A percentile compares a stretch with the other conserved stretches of the same genome.
Conservation (phyloP, 225 moss, liverwort and hornwort genomes). For the Sphagnum tenellum region DNA sequence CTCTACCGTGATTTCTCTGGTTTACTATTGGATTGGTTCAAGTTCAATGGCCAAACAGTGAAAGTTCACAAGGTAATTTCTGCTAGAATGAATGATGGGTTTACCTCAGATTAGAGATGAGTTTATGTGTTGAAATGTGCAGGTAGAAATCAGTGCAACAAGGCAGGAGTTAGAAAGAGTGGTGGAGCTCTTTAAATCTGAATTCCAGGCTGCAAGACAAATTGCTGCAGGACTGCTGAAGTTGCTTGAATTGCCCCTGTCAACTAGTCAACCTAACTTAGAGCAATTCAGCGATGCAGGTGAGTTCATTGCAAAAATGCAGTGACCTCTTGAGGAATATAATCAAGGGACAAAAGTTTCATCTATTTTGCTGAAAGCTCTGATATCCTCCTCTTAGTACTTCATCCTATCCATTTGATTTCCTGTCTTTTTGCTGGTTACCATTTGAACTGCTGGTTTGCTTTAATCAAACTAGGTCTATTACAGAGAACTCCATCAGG, state of each 20-base stretch:
- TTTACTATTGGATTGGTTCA: neutral
- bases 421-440: neutral
- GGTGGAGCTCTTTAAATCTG: slow-evolving; percentile 64
- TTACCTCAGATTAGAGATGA: neutral
- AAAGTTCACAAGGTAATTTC: neutral
- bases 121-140: slow-evolving; percentile 4
- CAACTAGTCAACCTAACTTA: slow-evolving; percentile 40
- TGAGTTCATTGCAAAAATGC: slow-evolving; percentile 12
- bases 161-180: slow-evolving; percentile 77
- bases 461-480: neutral
- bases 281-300: slow-evolving; percentile 53
- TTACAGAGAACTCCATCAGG: neutral
- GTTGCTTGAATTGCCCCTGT: slow-evolving; percentile 51
- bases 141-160: slow-evolving; percentile 76
- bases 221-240: slow-evolving; percentile 64
- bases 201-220: slow-evolving; percentile 65
- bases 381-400: no score
- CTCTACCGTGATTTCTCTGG: neutral
- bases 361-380: no score
- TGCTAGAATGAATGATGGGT: neutral
- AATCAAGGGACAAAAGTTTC: no score
- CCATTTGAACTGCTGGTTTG: no score
- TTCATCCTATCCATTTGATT: neutral
- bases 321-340: neutral
- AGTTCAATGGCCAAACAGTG: no score